Base-by-base conservation (phyloP, 2,329 filamentous ascomycete species). In the Aureobasidium uvarum region DNA sequence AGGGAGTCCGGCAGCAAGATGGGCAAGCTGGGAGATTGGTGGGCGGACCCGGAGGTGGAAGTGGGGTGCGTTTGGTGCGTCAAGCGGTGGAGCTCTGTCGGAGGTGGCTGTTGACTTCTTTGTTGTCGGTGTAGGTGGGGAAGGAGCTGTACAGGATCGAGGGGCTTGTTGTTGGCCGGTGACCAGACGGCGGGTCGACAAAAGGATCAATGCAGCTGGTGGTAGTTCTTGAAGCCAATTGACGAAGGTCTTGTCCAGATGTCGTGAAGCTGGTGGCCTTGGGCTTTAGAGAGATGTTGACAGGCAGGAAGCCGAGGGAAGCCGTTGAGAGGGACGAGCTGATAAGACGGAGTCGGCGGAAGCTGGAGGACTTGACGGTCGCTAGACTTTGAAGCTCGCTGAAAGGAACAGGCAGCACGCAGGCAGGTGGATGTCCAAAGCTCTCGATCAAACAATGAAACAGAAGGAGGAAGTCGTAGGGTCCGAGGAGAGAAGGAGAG, bases 341-440 rank as follows among this genome's bases (percentile, higher is more conserved):
- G 48, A 45, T 51, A 54, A 43, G 60, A 25, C 48, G 56, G 31
- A 33, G 48, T 18, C 60, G 25, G 38, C 60, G 48, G 59, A 41
- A 63, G 60, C 60, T 63, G 36, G 33, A 48, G 56, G 56, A 48
- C 20, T 16, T 38, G 41, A 25, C 25, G 33, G 38, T 31, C 36
- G 43, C 43, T 65, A 43, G 33, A n/a, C 31, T 51, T 60, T 51
- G 55, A 43, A 65, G 54, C 64, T 65, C 23, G 45, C 64, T 41
- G 28, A 1, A 36, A 51, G 28, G 31, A 58, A 54, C 50, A 52
- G 62, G 51, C 50, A 54, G 52, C 52, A 48, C 50, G 10, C 36
- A 20, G 39, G 33, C 39, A 23, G 33, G 52, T 38, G 25, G n/a
- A 11, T 14, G 31, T 59, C 23, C 58, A 51, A 62, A 51, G 58